These are phyloP conservation scores for Leishmania amazonensis DNA, from an alignment of 208 protist genomes.

Conservation along the genomic window DNA sequence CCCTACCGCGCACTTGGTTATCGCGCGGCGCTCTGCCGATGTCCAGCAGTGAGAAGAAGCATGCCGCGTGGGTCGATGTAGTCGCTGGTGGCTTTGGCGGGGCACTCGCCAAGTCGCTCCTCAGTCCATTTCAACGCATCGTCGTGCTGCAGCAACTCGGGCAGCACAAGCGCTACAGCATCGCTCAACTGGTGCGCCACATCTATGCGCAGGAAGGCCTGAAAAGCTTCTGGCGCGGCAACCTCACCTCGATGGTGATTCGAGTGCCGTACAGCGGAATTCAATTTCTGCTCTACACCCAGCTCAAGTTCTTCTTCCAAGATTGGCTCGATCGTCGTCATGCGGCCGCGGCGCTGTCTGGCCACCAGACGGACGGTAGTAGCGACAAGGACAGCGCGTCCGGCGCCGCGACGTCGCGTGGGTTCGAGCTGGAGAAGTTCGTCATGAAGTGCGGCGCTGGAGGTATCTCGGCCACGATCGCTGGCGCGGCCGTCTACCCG, in stretches of 20 bases:
- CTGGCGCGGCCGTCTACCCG: slow-evolving; percentile 81
- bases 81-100: slow-evolving; percentile 79
- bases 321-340: slow-evolving; percentile 44
- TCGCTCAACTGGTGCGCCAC: slow-evolving; percentile 41
- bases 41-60: slow-evolving; percentile 67
- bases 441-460: slow-evolving; percentile 88
- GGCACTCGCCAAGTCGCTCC: slow-evolving; percentile 76
- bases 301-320: slow-evolving; percentile 83
- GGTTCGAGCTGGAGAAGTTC: slow-evolving; percentile 57
- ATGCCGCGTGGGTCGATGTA: slow-evolving; percentile 80
- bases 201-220: slow-evolving; percentile 68
- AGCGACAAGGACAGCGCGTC: slow-evolving; percentile 20
- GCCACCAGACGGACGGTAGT: not conserved
- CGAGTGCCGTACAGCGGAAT: slow-evolving; percentile 90
- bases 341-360: not conserved
- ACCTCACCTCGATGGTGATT: slow-evolving; percentile 89
- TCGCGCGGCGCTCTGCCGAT: not conserved
- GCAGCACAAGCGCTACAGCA: slow-evolving; percentile 56
- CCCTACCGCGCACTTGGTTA: not conserved
- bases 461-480: slow-evolving; percentile 80
- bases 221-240: slow-evolving; percentile 88
- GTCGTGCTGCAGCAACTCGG: slow-evolving; percentile 88
- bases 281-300: slow-evolving; percentile 83
- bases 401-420: not conserved
- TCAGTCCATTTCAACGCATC: slow-evolving; percentile 85